Percentiles rank a stretch among this genome's conserved stretches.
Conservation (phyloP, 1,284 basidiomycete species). For the Irpex rosettiformis region DNA sequence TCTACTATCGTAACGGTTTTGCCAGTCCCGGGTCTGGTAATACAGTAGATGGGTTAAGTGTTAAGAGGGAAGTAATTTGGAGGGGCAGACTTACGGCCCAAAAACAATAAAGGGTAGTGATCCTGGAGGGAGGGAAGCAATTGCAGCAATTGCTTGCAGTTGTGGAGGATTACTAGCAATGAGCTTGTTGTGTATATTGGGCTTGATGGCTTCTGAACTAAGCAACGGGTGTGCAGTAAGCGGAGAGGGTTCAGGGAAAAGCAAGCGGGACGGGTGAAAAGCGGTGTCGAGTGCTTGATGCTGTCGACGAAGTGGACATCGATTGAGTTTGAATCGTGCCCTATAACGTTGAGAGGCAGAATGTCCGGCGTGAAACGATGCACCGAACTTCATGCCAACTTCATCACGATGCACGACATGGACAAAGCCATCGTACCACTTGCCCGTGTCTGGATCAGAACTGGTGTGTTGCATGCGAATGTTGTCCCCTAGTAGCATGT, state of each 20-base stretch:
- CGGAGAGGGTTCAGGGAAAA: constrained; percentile 39
- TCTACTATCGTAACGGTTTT: constrained; percentile 70
- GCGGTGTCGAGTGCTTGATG: constrained; percentile 51
- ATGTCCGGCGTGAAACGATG: constrained; percentile 33
- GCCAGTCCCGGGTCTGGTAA: constrained; percentile 56
- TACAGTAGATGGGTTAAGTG: neutral
- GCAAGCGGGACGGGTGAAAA: constrained; percentile 34
- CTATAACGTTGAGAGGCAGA: constrained; percentile 17
- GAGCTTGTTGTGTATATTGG: constrained; percentile 34
- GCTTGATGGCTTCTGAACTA: neutral
- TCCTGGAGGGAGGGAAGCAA: constrained; percentile 40
- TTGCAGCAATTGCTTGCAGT: constrained; percentile 48
- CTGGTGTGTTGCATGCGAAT: constrained; percentile 48
- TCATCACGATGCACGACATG: constrained; percentile 46
- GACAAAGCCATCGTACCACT: constrained; percentile 58
- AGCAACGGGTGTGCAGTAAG: neutral
- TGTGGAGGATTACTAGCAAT: constrained; percentile 51
- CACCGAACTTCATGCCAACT: constrained; percentile 51
- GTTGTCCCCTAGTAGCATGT: constrained; percentile 39
- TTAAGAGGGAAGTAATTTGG: neutral
- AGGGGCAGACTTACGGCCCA: constrained; percentile 51
- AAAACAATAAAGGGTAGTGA: constrained; percentile 58
- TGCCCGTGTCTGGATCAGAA: constrained; percentile 26
- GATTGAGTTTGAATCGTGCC: constrained; percentile 54
- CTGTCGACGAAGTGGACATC: constrained; percentile 48